Percentiles rank a stretch among this genome's conserved stretches.
Evolutionary conservation across 257 asterid genomes (phyloP).

Genomic region (Nicotiana noctiflora): DNA sequence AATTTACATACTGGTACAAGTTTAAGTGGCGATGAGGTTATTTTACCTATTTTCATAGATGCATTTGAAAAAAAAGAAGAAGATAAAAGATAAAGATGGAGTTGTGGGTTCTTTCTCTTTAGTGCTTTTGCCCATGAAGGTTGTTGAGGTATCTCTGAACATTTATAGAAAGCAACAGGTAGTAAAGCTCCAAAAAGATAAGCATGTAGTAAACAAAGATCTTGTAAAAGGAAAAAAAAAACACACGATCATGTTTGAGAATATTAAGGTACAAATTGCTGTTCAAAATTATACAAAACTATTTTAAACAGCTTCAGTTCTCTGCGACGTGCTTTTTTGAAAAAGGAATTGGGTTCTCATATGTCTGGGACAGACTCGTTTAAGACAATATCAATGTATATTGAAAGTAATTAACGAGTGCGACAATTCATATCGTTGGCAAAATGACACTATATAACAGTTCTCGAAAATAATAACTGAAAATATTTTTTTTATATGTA

Average conservation of each 20-base stretch:
- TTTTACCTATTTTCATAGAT: no score
- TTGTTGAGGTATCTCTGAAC: conserved; percentile 7
- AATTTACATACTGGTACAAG: no score
- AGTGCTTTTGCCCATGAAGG: neutral
- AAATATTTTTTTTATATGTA: no score
- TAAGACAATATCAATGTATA: no score
- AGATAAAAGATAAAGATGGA: neutral
- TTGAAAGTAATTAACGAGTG: no score
- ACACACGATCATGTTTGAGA: neutral
- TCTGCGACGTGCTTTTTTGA: neutral
- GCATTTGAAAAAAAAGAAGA: no score
- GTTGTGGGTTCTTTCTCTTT: neutral
- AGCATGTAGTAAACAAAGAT: neutral
- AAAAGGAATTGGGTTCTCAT: neutral
- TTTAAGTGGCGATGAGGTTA: no score
- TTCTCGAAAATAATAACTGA: no score
- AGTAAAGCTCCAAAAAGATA: neutral
- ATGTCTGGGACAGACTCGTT: neutral
- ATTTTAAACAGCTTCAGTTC: neutral
- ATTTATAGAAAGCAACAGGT: neutral
- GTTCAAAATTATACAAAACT: neutral
- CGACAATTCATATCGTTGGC: no score
- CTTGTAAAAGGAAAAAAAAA: neutral
- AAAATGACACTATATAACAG: no score
- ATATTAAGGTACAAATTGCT: neutral